Base-by-base conservation (phyloP, 345 rosid species). In the Euphorbia lathyris region DNA sequence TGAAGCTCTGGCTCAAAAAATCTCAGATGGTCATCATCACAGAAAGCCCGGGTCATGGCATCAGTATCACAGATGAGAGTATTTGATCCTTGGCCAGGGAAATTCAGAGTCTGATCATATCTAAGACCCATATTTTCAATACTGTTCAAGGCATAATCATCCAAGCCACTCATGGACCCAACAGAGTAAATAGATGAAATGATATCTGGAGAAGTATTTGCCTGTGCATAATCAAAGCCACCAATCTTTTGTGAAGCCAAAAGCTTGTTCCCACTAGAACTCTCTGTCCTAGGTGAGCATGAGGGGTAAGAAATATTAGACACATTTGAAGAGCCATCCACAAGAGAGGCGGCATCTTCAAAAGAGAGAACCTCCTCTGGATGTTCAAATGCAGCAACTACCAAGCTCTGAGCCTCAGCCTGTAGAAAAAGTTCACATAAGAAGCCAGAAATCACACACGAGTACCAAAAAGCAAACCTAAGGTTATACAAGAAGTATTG, bases 331-430 rank as follows among this genome's bases (percentile, higher is more conserved):
- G 80, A 76, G 78, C 76, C 77, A 68, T 78, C 78, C 42, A 72
- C 67, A 43, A 87, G 82, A 70, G 82, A 82, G 17, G 79, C 62
- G 79, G 85, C 97, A 42, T 90, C 88, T 25, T 88, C 96, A 70
- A 82, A 86, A 25, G 88, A 67, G 68, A 84, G 27, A 17, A 95
- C 98, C 58, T 87, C 89, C 65, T 73, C 77, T 77, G 84, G 78
- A 45, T 86, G 88, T 69, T 82, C 84, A 64, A 86, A 84, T 73
- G 98, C 99, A 82, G 81, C 79, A 68, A 79, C 77, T 3, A 83
- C 90, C 90, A 83, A 73, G 78, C 66, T 78, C 56, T 79, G 92
- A 19, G 97, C 97, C 74, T 88, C 89, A 76, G 17, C 86, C 98
- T 91, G 85, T 68, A 73, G 70, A 58, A 60, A 68, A 17, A 73